Evolutionary conservation across 169 alveolate genomes (phyloP).

Genomic region (Plasmodium falciparum): DNA sequence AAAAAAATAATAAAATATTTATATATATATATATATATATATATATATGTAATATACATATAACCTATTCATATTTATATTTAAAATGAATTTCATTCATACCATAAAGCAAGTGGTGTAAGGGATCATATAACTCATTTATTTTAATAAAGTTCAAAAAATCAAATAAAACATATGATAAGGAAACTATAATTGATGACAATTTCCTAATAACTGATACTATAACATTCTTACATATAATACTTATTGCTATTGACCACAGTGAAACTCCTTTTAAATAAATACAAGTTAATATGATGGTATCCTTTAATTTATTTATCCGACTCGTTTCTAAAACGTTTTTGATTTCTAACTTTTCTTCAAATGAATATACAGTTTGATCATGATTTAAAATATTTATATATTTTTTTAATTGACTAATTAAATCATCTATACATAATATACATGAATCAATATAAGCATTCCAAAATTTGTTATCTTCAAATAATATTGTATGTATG

Average conservation of each 20-base stretch:
- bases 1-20: conserved; percentile 1
- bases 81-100: conserved; percentile 6
- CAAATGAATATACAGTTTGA: conserved; percentile 68
- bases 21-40: conserved; percentile 10
- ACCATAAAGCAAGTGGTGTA: conserved; percentile 71
- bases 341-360: conserved; percentile 70
- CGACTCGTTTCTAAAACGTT: conserved; percentile 33
- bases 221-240: conserved; percentile 68
- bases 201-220: conserved; percentile 69
- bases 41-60: conserved; percentile 7
- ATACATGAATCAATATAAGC: conserved; percentile 66
- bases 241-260: conserved; percentile 72
- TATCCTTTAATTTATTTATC: conserved; percentile 71
- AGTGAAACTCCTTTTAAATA: conserved; percentile 71
- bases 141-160: conserved; percentile 69
- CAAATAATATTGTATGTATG: conserved; percentile 69
- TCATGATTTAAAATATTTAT: conserved; percentile 67
- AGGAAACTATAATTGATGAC: conserved; percentile 75
- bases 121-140: conserved; percentile 72
- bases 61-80: neutral
- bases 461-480: conserved; percentile 64
- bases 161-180: conserved; percentile 73
- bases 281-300: conserved; percentile 58
- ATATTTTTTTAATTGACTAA: conserved; percentile 53
- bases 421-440: conserved; percentile 65